These are phyloP conservation scores for Hericium erinaceus DNA, from an alignment of 768 basidiomycete genomes.

Conservation along the genomic window DNA sequence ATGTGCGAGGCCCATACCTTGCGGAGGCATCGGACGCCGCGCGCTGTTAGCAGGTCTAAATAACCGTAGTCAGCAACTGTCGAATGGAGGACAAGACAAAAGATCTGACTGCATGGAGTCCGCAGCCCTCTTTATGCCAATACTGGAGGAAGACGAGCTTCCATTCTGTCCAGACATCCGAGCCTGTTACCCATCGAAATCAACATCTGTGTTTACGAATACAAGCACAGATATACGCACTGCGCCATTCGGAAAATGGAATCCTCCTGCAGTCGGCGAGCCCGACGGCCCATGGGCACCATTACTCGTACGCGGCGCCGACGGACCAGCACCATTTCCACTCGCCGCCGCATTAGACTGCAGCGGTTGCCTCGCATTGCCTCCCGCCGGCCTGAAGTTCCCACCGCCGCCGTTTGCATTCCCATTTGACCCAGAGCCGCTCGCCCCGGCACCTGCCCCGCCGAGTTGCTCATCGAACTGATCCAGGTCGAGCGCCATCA, in stretches of 20 bases:
- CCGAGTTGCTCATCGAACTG: constrained; percentile 23
- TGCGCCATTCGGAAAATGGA: not conserved
- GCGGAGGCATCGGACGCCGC: not conserved
- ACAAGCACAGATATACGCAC: not conserved
- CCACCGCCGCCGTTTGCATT: not conserved
- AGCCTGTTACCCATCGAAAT: not conserved
- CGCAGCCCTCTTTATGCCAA: constrained; percentile 10
- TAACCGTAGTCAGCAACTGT: not conserved
- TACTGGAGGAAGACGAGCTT: constrained; percentile 1
- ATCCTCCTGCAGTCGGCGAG: not conserved
- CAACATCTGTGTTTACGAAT: not conserved
- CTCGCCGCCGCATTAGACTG: not conserved
- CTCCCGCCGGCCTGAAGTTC: not conserved
- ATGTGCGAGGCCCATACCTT: constrained; percentile 1
- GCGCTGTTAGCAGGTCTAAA: not conserved
- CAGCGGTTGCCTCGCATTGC: not conserved
- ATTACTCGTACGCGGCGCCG: not conserved
- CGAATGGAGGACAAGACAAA: not conserved
- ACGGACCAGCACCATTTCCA: not conserved
- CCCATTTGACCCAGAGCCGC: not conserved
- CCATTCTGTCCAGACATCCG: not conserved
- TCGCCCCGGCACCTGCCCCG: not conserved
- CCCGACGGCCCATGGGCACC: not conserved
- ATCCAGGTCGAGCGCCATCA: constrained; percentile 46
- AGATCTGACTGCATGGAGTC: constrained; percentile 7